Conservation (phyloP, 176 grass and related monocot species). For the Ananas comosus region DNA sequence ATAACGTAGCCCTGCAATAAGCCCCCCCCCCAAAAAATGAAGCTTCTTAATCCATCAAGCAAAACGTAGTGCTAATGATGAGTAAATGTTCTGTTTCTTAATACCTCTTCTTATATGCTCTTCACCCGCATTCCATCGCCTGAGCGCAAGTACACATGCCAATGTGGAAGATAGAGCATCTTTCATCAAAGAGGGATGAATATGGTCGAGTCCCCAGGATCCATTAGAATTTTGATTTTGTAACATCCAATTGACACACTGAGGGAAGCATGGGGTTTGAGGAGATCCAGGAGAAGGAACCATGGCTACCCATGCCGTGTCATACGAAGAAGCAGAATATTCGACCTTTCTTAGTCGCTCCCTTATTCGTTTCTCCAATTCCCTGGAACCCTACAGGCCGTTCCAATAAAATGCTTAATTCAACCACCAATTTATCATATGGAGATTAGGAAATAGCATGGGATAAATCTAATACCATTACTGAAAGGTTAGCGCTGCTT, state of each 20-base stretch:
- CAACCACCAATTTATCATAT: neutral
- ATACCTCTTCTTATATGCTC: constrained; percentile 59
- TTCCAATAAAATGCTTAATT: constrained; percentile 2
- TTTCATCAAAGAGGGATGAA: constrained; percentile 23
- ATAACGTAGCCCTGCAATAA: constrained; percentile 40
- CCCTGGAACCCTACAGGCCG: constrained; percentile 26
- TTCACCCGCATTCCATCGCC: constrained; percentile 53
- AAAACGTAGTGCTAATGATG: neutral
- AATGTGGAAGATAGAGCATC: constrained; percentile 47
- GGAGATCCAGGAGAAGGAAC: constrained; percentile 36
- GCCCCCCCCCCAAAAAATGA: neutral
- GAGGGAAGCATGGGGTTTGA: constrained; percentile 42
- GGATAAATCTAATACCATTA: neutral
- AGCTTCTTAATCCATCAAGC: neutral
- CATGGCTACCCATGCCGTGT: constrained; percentile 85
- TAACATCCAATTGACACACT: constrained; percentile 60
- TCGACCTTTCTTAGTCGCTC: constrained; percentile 29
- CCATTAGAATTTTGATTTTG: constrained; percentile 53
- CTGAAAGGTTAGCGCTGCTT: neutral
- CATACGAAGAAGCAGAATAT: constrained; percentile 38
- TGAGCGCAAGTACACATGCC: constrained; percentile 63
- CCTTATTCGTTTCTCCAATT: constrained; percentile 41
- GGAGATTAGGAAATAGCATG: neutral
- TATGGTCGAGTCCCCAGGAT: constrained; percentile 39
- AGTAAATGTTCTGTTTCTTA: neutral